phyloP scores from a whole-genome alignment of 805 yeast species.

The Lachancea nothofagi region DNA sequence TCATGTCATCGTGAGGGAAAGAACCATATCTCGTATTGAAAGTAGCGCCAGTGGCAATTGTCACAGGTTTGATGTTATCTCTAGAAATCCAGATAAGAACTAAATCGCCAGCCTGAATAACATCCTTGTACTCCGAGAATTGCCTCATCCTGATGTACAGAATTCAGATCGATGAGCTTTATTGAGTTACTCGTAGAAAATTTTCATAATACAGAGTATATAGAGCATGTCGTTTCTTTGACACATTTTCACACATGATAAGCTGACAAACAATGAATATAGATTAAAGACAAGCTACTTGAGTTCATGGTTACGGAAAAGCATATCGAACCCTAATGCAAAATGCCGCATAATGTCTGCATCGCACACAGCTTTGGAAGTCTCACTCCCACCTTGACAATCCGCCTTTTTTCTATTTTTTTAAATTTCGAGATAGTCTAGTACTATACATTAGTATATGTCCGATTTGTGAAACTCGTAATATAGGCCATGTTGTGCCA shows the following conservation, averaged over 20 bases:
- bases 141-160: slow-evolving; percentile 12
- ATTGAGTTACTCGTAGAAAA: not conserved
- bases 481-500: slow-evolving; percentile 50
- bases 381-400: not conserved
- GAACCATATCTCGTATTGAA: slow-evolving; percentile 87
- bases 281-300: too few relatives aligned
- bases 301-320: too few relatives aligned
- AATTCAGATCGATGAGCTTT: slow-evolving; percentile 7
- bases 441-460: slow-evolving; percentile 44
- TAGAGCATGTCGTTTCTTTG: too few relatives aligned
- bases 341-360: too few relatives aligned
- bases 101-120: slow-evolving; percentile 79
- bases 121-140: slow-evolving; percentile 55
- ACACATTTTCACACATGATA: too few relatives aligned
- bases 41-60: slow-evolving; percentile 49
- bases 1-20: slow-evolving; percentile 78
- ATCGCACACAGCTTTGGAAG: not conserved
- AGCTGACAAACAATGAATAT: too few relatives aligned
- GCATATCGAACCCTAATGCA: too few relatives aligned
- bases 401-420: not conserved
- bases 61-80: slow-evolving; percentile 69
- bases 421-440: slow-evolving; percentile 4
- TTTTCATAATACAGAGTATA: too few relatives aligned
- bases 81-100: slow-evolving; percentile 84
- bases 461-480: slow-evolving; percentile 53